Conservation (phyloP, 2,329 filamentous ascomycete species). For the Fusarium foetens region DNA sequence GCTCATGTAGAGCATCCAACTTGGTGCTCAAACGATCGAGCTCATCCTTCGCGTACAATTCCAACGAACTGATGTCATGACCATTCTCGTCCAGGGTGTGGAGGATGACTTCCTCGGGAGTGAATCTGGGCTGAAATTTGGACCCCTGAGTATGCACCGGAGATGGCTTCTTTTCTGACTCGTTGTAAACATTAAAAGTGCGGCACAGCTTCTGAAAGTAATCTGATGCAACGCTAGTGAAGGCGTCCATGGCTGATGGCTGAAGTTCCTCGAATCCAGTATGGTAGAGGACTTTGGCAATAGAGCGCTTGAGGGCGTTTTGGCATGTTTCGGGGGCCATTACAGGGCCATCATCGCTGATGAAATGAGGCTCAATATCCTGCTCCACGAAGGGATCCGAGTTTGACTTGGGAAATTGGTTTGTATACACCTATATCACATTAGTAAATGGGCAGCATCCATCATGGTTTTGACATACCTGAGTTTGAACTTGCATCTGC, state of each 20-base stretch:
- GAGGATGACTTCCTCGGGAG: slow-evolving; percentile 84
- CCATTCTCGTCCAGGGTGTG: slow-evolving; percentile 89
- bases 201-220: slow-evolving; percentile 87
- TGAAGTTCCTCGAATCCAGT: slow-evolving; percentile 97
- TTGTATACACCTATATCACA: slow-evolving; percentile 81
- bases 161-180: slow-evolving; percentile 79
- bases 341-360: slow-evolving; percentile 87
- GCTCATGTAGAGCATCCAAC: slow-evolving; percentile 86
- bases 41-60: slow-evolving; percentile 91
- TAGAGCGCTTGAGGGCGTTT: slow-evolving; percentile 86
- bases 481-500: slow-evolving; percentile 98
- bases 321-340: slow-evolving; percentile 86
- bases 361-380: slow-evolving; percentile 88
- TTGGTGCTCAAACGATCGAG: slow-evolving; percentile 86
- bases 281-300: slow-evolving; percentile 95
- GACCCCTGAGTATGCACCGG: slow-evolving; percentile 53
- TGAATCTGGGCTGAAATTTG: slow-evolving; percentile 73
- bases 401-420: slow-evolving; percentile 97
- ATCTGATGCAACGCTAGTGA: slow-evolving; percentile 88
- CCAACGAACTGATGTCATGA: slow-evolving; percentile 81
- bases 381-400: slow-evolving; percentile 87
- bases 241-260: slow-evolving; percentile 88
- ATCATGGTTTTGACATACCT: slow-evolving; percentile 65
- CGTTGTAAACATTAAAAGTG: slow-evolving; percentile 83
- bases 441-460: slow-evolving; percentile 15